Evolutionary conservation across 495 filamentous ascomycete genomes (phyloP).

Genomic region (Penicillium cataractarum): DNA sequence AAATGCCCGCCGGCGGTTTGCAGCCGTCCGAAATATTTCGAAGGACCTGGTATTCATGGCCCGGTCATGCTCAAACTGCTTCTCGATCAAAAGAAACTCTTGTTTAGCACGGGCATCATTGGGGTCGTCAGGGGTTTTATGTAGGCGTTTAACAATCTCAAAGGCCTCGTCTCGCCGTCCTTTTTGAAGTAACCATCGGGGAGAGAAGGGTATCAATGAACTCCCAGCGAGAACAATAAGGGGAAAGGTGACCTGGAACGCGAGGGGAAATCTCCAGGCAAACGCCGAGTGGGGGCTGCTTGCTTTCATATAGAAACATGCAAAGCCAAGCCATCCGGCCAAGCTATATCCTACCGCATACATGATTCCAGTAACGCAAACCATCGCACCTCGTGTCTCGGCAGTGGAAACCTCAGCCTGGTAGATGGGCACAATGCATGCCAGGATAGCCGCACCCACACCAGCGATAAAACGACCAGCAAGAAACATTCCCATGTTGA

Average conservation of each 20-base stretch:
- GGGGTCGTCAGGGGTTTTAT: slow-evolving; percentile 18
- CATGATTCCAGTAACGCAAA: slow-evolving; percentile 36
- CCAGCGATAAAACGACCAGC: slow-evolving; percentile 42
- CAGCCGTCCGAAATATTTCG: slow-evolving; percentile 36
- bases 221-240: slow-evolving; percentile 33
- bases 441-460: slow-evolving; percentile 38
- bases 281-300: slow-evolving; percentile 21
- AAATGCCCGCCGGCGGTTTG: slow-evolving; percentile 40
- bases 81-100: slow-evolving; percentile 34
- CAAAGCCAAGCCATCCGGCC: slow-evolving; percentile 40
- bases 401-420: slow-evolving; percentile 44
- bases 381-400: slow-evolving; percentile 40
- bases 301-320: slow-evolving; percentile 28
- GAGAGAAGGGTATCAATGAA: slow-evolving; percentile 34
- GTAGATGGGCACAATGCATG: slow-evolving; percentile 41
- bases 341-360: slow-evolving; percentile 36
- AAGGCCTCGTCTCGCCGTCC: slow-evolving; percentile 31
- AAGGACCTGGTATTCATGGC: slow-evolving; percentile 18
- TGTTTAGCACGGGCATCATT: slow-evolving; percentile 23
- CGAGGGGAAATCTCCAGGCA: slow-evolving; percentile 42
- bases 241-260: slow-evolving; percentile 35
- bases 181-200: slow-evolving; percentile 40
- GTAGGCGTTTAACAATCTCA: slow-evolving; percentile 30
- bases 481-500: slow-evolving; percentile 46
- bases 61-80: slow-evolving; percentile 30